A percentile compares a stretch with the other conserved stretches of the same genome.
Conservation (phyloP, 1,284 basidiomycete genomes). For the Sanghuangporus sanghuang region DNA sequence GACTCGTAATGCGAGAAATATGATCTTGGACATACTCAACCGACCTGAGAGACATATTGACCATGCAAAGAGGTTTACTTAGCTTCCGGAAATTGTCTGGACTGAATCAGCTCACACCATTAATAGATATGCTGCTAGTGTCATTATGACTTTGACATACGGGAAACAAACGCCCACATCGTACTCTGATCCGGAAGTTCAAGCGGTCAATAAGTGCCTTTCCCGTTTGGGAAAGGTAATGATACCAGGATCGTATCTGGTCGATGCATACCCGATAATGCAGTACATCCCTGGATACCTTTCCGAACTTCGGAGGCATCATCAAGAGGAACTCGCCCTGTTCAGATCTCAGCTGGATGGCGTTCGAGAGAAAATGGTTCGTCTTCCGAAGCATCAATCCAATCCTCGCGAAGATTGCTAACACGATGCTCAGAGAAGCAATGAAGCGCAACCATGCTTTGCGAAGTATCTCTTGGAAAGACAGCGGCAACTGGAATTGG, state of each 20-base stretch:
- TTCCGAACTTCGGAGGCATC: conserved; percentile 43
- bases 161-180: conserved; percentile 47
- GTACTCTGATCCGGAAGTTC: conserved; percentile 53
- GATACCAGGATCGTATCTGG: conserved; percentile 50
- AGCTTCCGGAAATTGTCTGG: neutral
- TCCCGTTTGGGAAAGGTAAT: conserved; percentile 44
- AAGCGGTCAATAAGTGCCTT: conserved; percentile 43
- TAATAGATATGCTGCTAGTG: conserved; percentile 53
- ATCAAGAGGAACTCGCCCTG: conserved; percentile 50
- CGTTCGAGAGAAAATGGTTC: conserved; percentile 42
- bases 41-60: conserved; percentile 44
- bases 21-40: conserved; percentile 48
- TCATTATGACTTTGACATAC: conserved; percentile 63
- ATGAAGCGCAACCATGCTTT: conserved; percentile 23
- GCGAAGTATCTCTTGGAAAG: conserved; percentile 25
- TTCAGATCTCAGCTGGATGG: conserved; percentile 45
- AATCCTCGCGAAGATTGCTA: neutral
- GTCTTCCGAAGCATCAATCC: neutral
- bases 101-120: neutral
- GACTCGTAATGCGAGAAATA: conserved; percentile 39
- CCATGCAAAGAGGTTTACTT: conserved; percentile 43
- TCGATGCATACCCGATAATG: conserved; percentile 55
- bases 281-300: conserved; percentile 54
- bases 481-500: conserved; percentile 24
- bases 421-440: neutral